Evolutionary conservation across 495 filamentous ascomycete genomes (phyloP).

Genomic region (Thermochaetoides thermophila): DNA sequence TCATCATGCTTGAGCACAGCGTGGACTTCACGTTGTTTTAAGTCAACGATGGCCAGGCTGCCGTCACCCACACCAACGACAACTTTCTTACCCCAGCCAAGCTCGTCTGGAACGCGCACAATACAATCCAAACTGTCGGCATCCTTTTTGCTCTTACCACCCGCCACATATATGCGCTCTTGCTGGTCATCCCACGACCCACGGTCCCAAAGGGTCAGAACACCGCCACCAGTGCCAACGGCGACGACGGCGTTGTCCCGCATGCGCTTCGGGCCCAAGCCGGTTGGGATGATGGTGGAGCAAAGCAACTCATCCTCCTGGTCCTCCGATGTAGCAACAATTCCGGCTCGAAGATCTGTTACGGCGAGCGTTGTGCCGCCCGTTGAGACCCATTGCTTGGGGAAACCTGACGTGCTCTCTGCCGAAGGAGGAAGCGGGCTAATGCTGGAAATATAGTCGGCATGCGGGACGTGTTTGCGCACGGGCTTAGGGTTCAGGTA

Average conservation of each 20-base stretch:
- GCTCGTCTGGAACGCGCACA: conserved; percentile 45
- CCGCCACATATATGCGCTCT: conserved; percentile 62
- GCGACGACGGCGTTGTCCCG: conserved; percentile 60
- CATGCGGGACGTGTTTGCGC: conserved; percentile 71
- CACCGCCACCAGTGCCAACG: conserved; percentile 63
- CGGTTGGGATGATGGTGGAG: conserved; percentile 53
- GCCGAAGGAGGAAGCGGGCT: conserved; percentile 66
- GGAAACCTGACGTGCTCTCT: conserved; percentile 66
- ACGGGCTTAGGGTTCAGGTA: conserved; percentile 45
- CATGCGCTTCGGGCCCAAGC: conserved; percentile 42
- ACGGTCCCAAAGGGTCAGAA: conserved; percentile 83
- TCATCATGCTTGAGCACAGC: conserved; percentile 58
- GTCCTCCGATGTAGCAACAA: conserved; percentile 74
- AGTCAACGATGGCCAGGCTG: conserved; percentile 30
- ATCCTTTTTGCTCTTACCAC: conserved; percentile 40
- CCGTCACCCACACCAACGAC: conserved; percentile 69
- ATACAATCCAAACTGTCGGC: conserved; percentile 59
- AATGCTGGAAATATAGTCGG: conserved; percentile 84
- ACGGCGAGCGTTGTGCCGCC: conserved; percentile 81
- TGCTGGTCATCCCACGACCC: conserved; percentile 92
- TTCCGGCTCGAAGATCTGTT: conserved; percentile 70
- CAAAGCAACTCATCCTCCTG: conserved; percentile 86
- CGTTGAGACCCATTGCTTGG: conserved; percentile 85
- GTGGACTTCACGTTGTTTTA: conserved; percentile 26
- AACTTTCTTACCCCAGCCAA: conserved; percentile 52